Evolutionary conservation across 345 rosid genomes (phyloP), one percentile per base, ranked within the genome.

Genomic region (Raphanus raphanistrum): DNA sequence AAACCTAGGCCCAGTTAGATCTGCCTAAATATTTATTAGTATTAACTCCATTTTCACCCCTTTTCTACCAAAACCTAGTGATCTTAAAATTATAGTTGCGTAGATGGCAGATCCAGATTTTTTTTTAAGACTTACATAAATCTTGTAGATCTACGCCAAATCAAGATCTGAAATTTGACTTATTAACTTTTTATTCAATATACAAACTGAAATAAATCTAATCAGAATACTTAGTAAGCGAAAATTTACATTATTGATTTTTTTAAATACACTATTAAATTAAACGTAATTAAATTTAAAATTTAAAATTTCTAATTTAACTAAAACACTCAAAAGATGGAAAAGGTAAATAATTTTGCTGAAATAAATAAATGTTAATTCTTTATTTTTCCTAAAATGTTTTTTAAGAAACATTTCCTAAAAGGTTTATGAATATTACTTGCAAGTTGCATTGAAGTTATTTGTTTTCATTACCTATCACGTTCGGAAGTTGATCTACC

Each of bases 401-500:
- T 41, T 41, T 41, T 41, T 41, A 41, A 41, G 48, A 41, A 41
- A 41, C 48, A 41, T 41, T 41, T 45, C 54, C 54, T 12, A 4
- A n/a, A 48, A 32, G 27, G 63, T 60, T 16, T 50, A 65, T 68
- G 9, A 68, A 35, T 35, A 68, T 70, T 52, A 65, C 10, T 69
- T 31, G 80, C 80, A 69, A 76, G 64, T 70, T 70, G 75, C 64
- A 52, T 1, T 25, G 28, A 8, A 35, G 25, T 35, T 17, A 21
- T 16, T 31, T 11, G 65, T 61, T 61, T 5, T 32, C 28, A 17
- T 31, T 15, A 28, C 61, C 15, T 31, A n/a, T 52, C 62, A 69
- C 72, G 72, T 69, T 52, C 45, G 1, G 74, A 52, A 52, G 26
- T 52, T 52, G 59, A 52, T 52, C 6, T 25, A 11, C 5, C 33